A percentile compares a stretch with the other conserved stretches of the same genome.
Evolutionary conservation across 2,329 filamentous ascomycete species (phyloP).

Genomic region (Pseudogymnoascus sp.): DNA sequence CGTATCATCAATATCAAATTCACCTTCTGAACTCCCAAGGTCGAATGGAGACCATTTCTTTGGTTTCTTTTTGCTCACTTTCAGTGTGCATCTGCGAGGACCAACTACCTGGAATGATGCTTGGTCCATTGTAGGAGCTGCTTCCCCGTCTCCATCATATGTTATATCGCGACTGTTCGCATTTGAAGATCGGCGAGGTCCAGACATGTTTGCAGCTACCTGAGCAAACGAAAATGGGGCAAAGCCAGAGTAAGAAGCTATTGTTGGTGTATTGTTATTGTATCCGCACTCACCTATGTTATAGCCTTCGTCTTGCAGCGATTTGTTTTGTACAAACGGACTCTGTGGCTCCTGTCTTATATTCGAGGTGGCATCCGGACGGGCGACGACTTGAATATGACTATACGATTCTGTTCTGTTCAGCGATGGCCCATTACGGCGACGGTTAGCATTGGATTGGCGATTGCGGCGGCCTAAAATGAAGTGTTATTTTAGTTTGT

Average conservation of each 20-base stretch:
- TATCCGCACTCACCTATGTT: neutral
- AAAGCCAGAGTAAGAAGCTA: neutral
- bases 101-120: neutral
- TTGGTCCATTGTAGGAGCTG: neutral
- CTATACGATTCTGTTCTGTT: conserved; percentile 2
- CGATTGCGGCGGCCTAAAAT: neutral
- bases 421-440: neutral
- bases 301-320: conserved; percentile 2
- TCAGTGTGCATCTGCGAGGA: neutral
- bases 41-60: conserved; percentile 7
- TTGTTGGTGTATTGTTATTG: neutral
- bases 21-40: neutral
- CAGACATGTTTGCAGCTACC: neutral
- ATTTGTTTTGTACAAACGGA: neutral
- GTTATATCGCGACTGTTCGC: neutral
- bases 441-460: neutral
- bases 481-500: neutral
- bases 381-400: neutral
- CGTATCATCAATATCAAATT: neutral
- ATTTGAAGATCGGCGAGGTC: neutral
- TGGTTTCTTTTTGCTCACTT: neutral
- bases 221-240: neutral
- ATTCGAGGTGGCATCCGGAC: neutral
- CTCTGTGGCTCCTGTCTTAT: neutral
- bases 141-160: neutral